Evolutionary conservation across 345 rosid genomes (phyloP), one percentile per base, ranked within the genome.

Genomic region (Xanthoceras sorbifolium): DNA sequence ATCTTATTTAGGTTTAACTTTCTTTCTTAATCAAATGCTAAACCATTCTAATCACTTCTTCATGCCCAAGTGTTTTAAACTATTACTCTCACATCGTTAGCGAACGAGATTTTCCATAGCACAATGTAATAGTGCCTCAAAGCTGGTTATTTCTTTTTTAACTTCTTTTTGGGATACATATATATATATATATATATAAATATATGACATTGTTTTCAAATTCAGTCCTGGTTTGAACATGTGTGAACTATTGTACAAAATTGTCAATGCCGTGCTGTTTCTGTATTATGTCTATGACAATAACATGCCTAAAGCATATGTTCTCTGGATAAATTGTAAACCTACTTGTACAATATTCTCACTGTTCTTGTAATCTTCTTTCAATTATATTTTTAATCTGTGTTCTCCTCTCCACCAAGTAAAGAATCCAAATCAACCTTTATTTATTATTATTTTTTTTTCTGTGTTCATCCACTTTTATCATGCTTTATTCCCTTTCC

Each of bases 401-500:
- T 25, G 18, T 42, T 22, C 36, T 26, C 69, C 25, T 25, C 5
- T 7, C 17, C 26, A 26, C 20, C 28, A 64, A 75, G 71, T 60
- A 74, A 80, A 34, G 79, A 80, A 84, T 78, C 84, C 65, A 67
- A 66, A 25, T 54, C 63, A n/a, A 57, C 31, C 8, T 0, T n/a
- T n/a, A n/a, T n/a, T n/a, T n/a, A n/a, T n/a, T n/a, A n/a, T n/a
- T n/a, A n/a, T n/a, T n/a, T n/a, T 10, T 36, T 36, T 55, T 34
- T 5, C 1, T 34, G 17, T 6, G 5, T 3, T 22, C 17, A 23
- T n/a, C 15, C 0, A 34, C 17, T 11, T 3, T 36, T 22, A 20
- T 15, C 29, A 18, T 55, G 8, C 25, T 46, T 69, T 50, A 69
- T 50, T 15, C 71, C 17, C 54, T 50, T 69, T 23, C 14, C 46